phyloP scores from a whole-genome alignment of 192 early-diverging fungal species.

The Coemansia sp. region DNA sequence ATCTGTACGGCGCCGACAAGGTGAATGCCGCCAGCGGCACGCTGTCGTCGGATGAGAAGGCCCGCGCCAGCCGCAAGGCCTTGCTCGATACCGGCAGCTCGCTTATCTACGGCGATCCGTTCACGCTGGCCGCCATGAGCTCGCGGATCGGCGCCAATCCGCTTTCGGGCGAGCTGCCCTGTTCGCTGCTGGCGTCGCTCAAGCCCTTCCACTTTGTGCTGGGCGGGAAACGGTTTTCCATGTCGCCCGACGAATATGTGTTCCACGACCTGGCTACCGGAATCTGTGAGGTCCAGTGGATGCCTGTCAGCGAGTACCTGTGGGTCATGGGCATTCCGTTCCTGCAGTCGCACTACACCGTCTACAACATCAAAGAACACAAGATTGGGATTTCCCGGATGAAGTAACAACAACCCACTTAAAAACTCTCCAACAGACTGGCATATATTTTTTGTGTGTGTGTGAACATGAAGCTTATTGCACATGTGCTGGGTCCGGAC shows the following conservation, averaged over 20 bases:
- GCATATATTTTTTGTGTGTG: too few relatives aligned
- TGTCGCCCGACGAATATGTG: conserved; percentile 39
- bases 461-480: background rate
- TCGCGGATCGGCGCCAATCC: conserved; percentile 36
- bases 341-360: conserved; percentile 48
- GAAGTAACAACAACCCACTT: too few relatives aligned
- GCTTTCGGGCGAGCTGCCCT: conserved; percentile 31
- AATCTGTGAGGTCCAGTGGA: conserved; percentile 48
- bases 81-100: conserved; percentile 46
- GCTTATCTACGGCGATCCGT: conserved; percentile 42
- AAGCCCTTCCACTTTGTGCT: conserved; percentile 47
- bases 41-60: conserved; percentile 16
- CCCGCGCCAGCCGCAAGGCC: conserved; percentile 44
- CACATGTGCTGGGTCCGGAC: background rate
- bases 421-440: too few relatives aligned
- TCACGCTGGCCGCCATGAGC: conserved; percentile 38
- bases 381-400: conserved; percentile 40
- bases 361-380: conserved; percentile 40
- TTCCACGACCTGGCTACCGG: conserved; percentile 35
- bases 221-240: conserved; percentile 39
- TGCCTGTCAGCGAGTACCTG: conserved; percentile 48
- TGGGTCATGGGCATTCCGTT: conserved; percentile 49
- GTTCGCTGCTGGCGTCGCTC: conserved; percentile 17
- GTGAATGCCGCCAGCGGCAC: conserved; percentile 8
- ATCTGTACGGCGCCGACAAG: conserved; percentile 41